These are phyloP conservation scores for Solanum hybrid DNA, from an alignment of 305 asterid genomes.

Conservation along the genomic window DNA sequence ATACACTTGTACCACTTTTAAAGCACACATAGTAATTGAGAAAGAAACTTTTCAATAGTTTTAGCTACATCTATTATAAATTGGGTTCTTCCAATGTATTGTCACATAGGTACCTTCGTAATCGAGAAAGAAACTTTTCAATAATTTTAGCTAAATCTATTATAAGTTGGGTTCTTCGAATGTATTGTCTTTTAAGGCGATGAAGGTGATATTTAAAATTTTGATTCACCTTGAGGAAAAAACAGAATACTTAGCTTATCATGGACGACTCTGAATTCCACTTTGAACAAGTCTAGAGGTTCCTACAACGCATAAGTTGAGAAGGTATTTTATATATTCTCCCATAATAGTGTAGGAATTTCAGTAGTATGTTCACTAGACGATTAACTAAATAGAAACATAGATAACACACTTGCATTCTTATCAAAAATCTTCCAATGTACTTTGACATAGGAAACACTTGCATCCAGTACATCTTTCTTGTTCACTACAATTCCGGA, in stretches of 20 bases:
- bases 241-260: neutral
- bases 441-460: neutral
- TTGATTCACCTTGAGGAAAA: neutral
- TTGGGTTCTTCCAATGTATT: neutral
- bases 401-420: neutral
- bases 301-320: neutral
- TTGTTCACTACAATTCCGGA: neutral
- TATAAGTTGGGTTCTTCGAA: neutral
- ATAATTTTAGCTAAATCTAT: neutral
- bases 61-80: neutral
- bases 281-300: neutral
- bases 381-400: neutral
- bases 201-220: neutral
- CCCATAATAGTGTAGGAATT: neutral
- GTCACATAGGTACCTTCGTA: neutral
- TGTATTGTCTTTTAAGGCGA: neutral
- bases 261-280: neutral
- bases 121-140: neutral
- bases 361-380: neutral
- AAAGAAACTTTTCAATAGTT: neutral
- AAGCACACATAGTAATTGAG: neutral
- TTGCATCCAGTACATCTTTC: neutral
- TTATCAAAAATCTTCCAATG: neutral
- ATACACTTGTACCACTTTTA: neutral
- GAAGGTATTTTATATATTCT: neutral